Evolutionary conservation across 495 filamentous ascomycete species (phyloP).

Genomic region (Podospora sp.): DNA sequence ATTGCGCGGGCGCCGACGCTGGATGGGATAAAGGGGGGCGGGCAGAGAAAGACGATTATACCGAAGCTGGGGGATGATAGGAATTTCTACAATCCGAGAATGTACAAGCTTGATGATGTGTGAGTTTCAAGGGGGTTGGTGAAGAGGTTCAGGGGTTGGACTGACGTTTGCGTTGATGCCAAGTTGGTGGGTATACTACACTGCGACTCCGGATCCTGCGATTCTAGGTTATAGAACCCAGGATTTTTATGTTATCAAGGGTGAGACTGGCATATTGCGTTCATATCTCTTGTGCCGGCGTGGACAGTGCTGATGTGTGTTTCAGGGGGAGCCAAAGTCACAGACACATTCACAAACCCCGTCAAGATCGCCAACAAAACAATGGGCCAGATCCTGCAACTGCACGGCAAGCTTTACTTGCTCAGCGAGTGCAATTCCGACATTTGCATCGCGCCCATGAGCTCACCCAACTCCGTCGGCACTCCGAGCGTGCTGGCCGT

Average conservation of each 20-base stretch:
- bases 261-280: background rate
- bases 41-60: slow-evolving; percentile 1
- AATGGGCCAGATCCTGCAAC: background rate
- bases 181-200: slow-evolving; percentile 5
- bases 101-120: slow-evolving; percentile 1
- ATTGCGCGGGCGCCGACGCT: slow-evolving; percentile 4
- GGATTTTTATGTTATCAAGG: slow-evolving; percentile 1
- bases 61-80: background rate
- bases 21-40: background rate
- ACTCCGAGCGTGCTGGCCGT: background rate
- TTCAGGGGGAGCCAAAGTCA: background rate
- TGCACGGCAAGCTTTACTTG: background rate
- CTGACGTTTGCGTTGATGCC: background rate
- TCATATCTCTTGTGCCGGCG: too few relatives aligned
- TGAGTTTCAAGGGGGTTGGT: background rate
- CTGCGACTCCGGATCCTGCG: background rate
- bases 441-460: slow-evolving; percentile 1
- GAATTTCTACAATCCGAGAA: background rate
- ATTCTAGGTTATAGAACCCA: too few relatives aligned
- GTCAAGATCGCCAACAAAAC: background rate
- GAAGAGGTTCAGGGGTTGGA: background rate
- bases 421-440: background rate
- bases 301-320: background rate
- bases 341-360: background rate
- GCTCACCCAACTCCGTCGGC: background rate